Base-by-base conservation (phyloP, 2,329 filamentous ascomycete genomes). In the Drechslerella coelobrocha region DNA sequence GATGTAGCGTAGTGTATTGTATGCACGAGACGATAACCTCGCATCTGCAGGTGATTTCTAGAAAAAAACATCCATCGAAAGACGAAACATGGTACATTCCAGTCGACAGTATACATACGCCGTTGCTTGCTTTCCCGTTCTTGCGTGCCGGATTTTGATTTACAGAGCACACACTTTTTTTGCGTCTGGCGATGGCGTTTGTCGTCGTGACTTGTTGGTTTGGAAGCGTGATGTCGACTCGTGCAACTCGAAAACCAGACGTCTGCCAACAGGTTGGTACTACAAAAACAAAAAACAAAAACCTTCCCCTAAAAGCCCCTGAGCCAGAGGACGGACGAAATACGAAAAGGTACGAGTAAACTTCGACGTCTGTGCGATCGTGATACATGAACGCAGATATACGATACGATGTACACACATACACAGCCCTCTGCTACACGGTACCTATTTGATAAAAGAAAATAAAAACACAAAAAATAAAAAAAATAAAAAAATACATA, bases 361-460 rank as follows among this genome's bases (percentile, higher is more conserved):
- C 34, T 14, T 39, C 34, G 34, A 39, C 34, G 34, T 39, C 34
- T 39, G 34, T 39, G 34, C 34, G 34, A 39, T 39, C 34, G 34
- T 39, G 12, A 39, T n/a, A n/a, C n/a, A n/a, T n/a, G n/a, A n/a
- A n/a, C n/a, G n/a, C n/a, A n/a, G n/a, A n/a, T n/a, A n/a, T n/a
- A n/a, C n/a, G n/a, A n/a, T n/a, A n/a, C n/a, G n/a, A n/a, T n/a
- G n/a, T 39, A 39, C 34, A 14, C 34, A 39, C 34, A 14, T 14
- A 39, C 4, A 14, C 12, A 39, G 5, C n/a, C n/a, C n/a, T 39
- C 34, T 14, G 12, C 34, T n/a, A 39, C 29, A 6, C 29, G 29
- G 4, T n/a, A n/a, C 17, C 34, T 39, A n/a, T n/a, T n/a, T n/a
- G n/a, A n/a, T n/a, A n/a, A n/a, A n/a, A n/a, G n/a, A n/a, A n/a